Conservation (phyloP, 169 alveolate species). For the Neospora caninum region DNA sequence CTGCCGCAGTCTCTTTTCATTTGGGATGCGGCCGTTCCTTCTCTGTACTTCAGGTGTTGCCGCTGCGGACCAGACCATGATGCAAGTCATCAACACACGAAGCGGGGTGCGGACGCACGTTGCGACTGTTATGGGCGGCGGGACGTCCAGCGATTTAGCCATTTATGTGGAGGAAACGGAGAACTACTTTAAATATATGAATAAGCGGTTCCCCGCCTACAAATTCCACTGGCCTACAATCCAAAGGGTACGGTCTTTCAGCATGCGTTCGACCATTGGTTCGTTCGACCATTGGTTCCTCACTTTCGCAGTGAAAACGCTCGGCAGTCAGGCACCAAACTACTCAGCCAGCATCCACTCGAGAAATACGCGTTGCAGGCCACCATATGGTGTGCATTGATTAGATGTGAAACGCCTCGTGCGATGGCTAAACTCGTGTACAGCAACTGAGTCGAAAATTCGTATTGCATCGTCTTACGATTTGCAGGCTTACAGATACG, state of each 20-base stretch:
- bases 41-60: constrained; percentile 68
- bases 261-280: too few species aligned
- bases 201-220: constrained; percentile 44
- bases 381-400: too few species aligned
- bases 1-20: too few species aligned
- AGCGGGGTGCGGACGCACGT: constrained; percentile 76
- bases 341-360: too few species aligned
- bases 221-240: constrained; percentile 37
- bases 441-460: too few species aligned
- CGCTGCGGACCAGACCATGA: constrained; percentile 71
- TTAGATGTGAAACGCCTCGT: too few species aligned
- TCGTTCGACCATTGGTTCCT: too few species aligned
- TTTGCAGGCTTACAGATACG: constrained; percentile 26
- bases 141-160: constrained; percentile 78
- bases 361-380: too few species aligned
- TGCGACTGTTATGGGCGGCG: constrained; percentile 78
- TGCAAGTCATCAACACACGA: constrained; percentile 70
- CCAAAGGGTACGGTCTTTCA: not conserved
- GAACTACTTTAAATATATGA: constrained; percentile 13
- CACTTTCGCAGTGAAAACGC: too few species aligned
- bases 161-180: constrained; percentile 72
- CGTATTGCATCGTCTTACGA: not conserved
- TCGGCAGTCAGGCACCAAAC: too few species aligned
- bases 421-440: too few species aligned
- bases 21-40: not conserved